Evolutionary conservation across 352 stramenopile genomes (phyloP), one percentile per base, ranked within the genome.

Genomic region (Phytophthora meadii): DNA sequence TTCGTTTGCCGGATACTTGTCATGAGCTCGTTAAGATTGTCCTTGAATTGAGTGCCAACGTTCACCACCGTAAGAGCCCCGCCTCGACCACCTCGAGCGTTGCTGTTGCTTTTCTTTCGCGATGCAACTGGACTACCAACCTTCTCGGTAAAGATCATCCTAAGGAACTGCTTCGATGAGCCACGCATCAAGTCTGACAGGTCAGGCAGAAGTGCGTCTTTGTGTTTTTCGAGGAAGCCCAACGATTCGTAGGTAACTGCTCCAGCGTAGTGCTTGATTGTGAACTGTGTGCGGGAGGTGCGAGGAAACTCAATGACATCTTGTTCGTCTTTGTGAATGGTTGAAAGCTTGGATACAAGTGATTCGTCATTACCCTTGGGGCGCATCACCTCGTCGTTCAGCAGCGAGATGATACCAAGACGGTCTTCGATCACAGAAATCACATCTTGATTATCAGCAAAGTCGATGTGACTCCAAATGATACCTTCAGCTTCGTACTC

Each of bases 201-300:
- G 72, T 98, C 95, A 49, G 97, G 96, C 27, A 97, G 90, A 46
- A 99, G 72, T 11, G 93, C 90, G 51, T 98, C 92, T 65, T 96
- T 96, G 81, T 99, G 98, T 68, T 98, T 98, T 52, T 98, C 94
- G 8, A 98, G 76, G 65, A 99, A 99, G 11, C 93, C 93, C 2
- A 84, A 65, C 17, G 93, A 89, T 63, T 95, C 81, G 81, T 99
- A 99, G 10, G 76, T 89, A 51, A 99, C 96, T 27, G 84, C 62
- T 36, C 87, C 95, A 17, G 96, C 96, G 68, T 98, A 99, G 68
- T 99, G 96, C 41, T 95, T 89, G 37, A 99, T 90, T 9, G 82
- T 93, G 59, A 99, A 99, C 34, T 95, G 80, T 11, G 80, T 92
- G 22, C 82, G 82, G 24, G 82, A 92, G 9, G 74, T 92, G 14